phyloP scores from a whole-genome alignment of 495 filamentous ascomycete species.

The Glutinoglossum americanum region DNA sequence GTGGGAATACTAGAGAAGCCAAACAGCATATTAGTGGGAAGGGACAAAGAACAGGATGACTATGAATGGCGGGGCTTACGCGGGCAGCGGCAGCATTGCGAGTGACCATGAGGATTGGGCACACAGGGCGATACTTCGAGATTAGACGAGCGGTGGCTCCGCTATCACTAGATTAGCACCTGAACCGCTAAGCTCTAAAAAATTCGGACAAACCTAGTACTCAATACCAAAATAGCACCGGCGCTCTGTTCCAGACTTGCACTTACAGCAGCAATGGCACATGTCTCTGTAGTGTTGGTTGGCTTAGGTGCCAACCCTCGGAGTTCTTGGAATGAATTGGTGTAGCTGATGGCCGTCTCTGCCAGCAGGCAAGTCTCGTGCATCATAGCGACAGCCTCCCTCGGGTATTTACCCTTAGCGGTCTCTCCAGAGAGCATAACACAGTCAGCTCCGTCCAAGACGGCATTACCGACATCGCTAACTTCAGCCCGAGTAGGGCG shows the following conservation, averaged over 20 bases:
- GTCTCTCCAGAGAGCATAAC: constrained; percentile 99
- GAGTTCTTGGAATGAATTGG: constrained; percentile 89
- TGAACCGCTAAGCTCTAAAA: not conserved
- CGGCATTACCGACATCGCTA: constrained; percentile 93
- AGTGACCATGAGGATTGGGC: constrained; percentile 97
- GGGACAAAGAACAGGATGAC: not conserved
- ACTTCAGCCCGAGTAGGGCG: constrained; percentile 95
- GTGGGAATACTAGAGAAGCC: constrained; percentile 49
- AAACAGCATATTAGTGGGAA: not conserved
- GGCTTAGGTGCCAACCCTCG: constrained; percentile 61
- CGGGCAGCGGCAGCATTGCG: constrained; percentile 62
- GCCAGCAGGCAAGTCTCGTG: constrained; percentile 88
- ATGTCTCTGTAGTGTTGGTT: constrained; percentile 68
- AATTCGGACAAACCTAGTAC: constrained; percentile 42
- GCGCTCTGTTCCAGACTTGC: constrained; percentile 89
- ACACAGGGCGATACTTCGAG: constrained; percentile 95
- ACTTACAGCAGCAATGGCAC: constrained; percentile 88
- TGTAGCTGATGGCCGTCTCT: constrained; percentile 89
- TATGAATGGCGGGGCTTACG: constrained; percentile 19
- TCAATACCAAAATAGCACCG: constrained; percentile 81
- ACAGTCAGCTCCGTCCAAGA: constrained; percentile 93
- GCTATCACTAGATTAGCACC: constrained; percentile 16
- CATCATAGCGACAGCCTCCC: constrained; percentile 90
- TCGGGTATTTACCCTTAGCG: constrained; percentile 88
- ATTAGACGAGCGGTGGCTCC: constrained; percentile 82